Evolutionary conservation across 1,139 yeast species (phyloP), one percentile per base, ranked within the genome.

Genomic region (Hemisphaericaspora xylanilytica): DNA sequence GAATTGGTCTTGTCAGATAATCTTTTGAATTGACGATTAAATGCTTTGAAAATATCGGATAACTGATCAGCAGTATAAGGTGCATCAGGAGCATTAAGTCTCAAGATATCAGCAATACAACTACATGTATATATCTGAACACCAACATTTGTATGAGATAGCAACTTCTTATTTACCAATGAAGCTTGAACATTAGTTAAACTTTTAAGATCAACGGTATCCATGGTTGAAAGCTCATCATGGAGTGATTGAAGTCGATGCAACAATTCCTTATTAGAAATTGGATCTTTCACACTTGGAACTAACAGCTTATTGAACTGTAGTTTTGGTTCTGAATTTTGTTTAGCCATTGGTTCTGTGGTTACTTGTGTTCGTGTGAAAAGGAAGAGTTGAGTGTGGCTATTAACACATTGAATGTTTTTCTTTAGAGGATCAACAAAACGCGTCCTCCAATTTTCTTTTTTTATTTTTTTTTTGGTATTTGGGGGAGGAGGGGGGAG

Each of bases 1-100:
- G 87, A 78, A 46, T 81, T 79, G 21, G 80, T 84, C 1, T 73
- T 65, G 43, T 82, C 80, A 10, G 74, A 58, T 31, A 88, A 60
- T 33, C 70, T 70, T 41, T 71, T 72, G 48, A 89, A 76, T 55
- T 85, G 92, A 26, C 65, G 63, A 47, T 83, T 72, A 51, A 87
- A 79, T 5, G 81, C 63, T 46, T 68, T 73, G 62, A 85, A 84
- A n/a, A 83, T 70, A 21, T 72, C 79, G 1, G 80, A 66, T 24
- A 89, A 63, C 47, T 85, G 83, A 1, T 64, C 49, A 26, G 80
- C 80, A 2, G 86, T 79, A 59, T 75, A 89, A 5, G 97, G 97
- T 4, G 97, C 96, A 59, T 89, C 87, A 0, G 97, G 97, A 0
- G 96, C 97, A 55, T 73, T 83, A 9, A 89, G 61, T 43, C 96